A percentile compares a stretch with the other conserved stretches of the same genome.
Evolutionary conservation across 768 basidiomycete species (phyloP).

Genomic region (Hysterangium stoloniferum): DNA sequence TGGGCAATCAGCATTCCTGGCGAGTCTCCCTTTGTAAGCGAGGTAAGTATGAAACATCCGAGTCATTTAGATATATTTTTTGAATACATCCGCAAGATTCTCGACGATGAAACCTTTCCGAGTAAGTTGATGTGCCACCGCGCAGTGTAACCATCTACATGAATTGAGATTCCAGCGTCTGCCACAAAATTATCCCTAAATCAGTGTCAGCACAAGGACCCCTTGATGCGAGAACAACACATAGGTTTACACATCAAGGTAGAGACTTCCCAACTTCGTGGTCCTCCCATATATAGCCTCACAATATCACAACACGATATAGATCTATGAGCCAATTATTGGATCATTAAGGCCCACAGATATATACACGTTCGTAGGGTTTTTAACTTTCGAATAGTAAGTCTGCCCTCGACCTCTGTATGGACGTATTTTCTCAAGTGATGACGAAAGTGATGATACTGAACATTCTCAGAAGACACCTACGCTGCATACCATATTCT

Average conservation of each 20-base stretch:
- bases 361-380: constrained; percentile 62
- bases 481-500: constrained; percentile 7
- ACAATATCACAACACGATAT: constrained; percentile 3
- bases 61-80: background rate
- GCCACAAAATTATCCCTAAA: background rate
- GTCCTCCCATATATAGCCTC: background rate
- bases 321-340: constrained; percentile 53
- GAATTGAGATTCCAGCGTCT: too few species aligned
- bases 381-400: constrained; percentile 59
- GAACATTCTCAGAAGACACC: background rate
- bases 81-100: background rate
- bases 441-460: background rate
- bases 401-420: too few species aligned
- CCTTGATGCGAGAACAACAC: background rate
- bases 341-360: constrained; percentile 53
- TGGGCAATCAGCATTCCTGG: constrained; percentile 77
- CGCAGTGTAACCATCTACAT: too few species aligned
- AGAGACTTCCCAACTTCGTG: constrained; percentile 53
- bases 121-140: background rate
- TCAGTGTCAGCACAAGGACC: background rate
- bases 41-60: background rate
- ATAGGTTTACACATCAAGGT: background rate
- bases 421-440: too few species aligned
- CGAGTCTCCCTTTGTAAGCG: constrained; percentile 48
- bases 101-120: background rate